phyloP scores from a whole-genome alignment of 2,329 filamentous ascomycete genomes.

The Cadophora luteo-olivacea region DNA sequence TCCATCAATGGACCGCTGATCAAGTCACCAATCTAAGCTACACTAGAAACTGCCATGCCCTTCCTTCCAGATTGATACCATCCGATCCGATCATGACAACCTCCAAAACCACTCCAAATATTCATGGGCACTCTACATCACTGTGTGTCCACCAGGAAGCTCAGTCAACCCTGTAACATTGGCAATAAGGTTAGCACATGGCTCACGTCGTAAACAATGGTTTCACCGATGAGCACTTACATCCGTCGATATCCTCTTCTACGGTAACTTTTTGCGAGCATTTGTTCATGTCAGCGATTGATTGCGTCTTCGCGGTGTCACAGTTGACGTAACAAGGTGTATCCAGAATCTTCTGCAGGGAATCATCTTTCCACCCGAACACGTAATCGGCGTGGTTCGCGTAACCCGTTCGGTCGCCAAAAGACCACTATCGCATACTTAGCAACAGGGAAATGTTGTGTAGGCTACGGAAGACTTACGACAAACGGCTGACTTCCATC shows the following conservation, averaged over 20 bases:
- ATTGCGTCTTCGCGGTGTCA: constrained; percentile 52
- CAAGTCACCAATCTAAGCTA: too few relatives aligned
- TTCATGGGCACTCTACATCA: background rate
- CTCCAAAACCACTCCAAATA: too few relatives aligned
- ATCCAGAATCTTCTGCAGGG: constrained; percentile 57
- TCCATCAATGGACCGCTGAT: too few relatives aligned
- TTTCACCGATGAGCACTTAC: constrained; percentile 45
- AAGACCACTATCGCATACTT: constrained; percentile 45
- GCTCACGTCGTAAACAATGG: background rate
- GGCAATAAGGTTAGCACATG: background rate
- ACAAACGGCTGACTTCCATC: constrained; percentile 52
- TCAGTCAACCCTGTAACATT: constrained; percentile 20
- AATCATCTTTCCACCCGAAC: constrained; percentile 57
- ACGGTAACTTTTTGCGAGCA: constrained; percentile 55
- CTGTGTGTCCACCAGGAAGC: constrained; percentile 33
- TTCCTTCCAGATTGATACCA: too few relatives aligned
- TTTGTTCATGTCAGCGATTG: constrained; percentile 52
- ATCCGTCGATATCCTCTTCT: constrained; percentile 56
- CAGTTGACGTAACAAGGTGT: constrained; percentile 56
- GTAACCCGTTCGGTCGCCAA: constrained; percentile 52
- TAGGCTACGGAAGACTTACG: background rate
- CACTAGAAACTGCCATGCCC: too few relatives aligned
- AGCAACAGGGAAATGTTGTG: background rate
- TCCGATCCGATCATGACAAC: too few relatives aligned
- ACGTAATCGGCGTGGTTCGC: constrained; percentile 60